Percentiles rank a stretch among this genome's conserved stretches.
Evolutionary conservation across 2,329 filamentous ascomycete genomes (phyloP).

Genomic region (Chalara sp.): DNA sequence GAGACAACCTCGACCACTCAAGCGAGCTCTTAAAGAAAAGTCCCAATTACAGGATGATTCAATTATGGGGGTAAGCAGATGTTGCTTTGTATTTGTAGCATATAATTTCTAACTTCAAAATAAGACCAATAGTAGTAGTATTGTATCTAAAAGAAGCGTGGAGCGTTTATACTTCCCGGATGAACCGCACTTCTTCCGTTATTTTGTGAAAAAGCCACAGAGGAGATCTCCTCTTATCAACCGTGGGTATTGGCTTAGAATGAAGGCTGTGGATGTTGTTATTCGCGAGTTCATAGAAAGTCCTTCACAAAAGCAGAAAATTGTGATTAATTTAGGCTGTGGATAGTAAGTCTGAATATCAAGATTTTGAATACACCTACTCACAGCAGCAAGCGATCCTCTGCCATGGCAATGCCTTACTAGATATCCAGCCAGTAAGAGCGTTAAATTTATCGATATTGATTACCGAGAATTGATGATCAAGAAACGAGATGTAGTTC

Average conservation of each 20-base stretch:
- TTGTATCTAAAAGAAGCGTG: slow-evolving; percentile 89
- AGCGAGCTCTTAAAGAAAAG: slow-evolving; percentile 2
- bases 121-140: slow-evolving; percentile 84
- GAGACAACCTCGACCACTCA: no score
- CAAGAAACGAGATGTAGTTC: slow-evolving; percentile 64
- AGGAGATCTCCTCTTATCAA: slow-evolving; percentile 85
- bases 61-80: slow-evolving; percentile 22
- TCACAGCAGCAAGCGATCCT: slow-evolving; percentile 53
- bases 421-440: slow-evolving; percentile 52
- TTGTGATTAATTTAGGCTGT: slow-evolving; percentile 80
- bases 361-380: neutral
- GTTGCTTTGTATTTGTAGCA: no score
- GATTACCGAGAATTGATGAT: slow-evolving; percentile 77
- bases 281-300: slow-evolving; percentile 67
- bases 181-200: slow-evolving; percentile 77
- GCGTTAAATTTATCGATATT: slow-evolving; percentile 71
- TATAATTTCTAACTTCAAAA: no score
- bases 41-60: slow-evolving; percentile 37
- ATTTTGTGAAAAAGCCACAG: slow-evolving; percentile 81
- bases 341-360: slow-evolving; percentile 63
- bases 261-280: slow-evolving; percentile 72
- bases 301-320: slow-evolving; percentile 50
- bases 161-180: slow-evolving; percentile 75
- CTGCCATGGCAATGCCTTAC: slow-evolving; percentile 77
- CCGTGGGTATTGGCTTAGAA: slow-evolving; percentile 65